These are phyloP conservation scores for Lichtheimia hyalospora DNA, from an alignment of 371 early-diverging fungal genomes.

Conservation along the genomic window DNA sequence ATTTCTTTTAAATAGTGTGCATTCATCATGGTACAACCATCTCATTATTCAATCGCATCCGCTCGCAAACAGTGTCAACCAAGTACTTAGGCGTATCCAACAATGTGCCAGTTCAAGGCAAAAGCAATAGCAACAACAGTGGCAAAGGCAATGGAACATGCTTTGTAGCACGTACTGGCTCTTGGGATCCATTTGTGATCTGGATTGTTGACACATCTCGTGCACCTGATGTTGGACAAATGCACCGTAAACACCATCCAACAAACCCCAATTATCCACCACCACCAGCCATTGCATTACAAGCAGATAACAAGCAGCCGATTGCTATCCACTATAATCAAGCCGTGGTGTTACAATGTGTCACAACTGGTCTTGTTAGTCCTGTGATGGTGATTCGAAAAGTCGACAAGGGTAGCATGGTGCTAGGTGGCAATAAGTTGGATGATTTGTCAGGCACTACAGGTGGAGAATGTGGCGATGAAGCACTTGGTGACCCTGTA, in stretches of 20 bases:
- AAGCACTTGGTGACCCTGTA: conserved; percentile 65
- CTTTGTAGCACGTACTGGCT: conserved; percentile 76
- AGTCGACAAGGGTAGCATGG: conserved; percentile 81
- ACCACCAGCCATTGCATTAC: conserved; percentile 77
- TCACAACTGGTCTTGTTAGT: conserved; percentile 78
- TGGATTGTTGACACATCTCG: conserved; percentile 78
- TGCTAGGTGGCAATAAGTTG: conserved; percentile 61
- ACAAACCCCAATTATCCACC: conserved; percentile 63
- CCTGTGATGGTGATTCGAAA: conserved; percentile 84
- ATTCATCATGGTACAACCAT: conserved; percentile 84
- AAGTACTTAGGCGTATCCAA: conserved; percentile 76
- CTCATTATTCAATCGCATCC: conserved; percentile 82
- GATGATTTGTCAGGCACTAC: conserved; percentile 18
- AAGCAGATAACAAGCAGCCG: conserved; percentile 42
- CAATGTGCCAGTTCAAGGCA: conserved; percentile 7
- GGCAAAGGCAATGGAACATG: conserved; percentile 55
- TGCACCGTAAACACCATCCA: conserved; percentile 50
- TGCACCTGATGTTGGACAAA: conserved; percentile 30
- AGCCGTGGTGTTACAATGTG: conserved; percentile 79
- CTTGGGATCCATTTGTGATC: conserved; percentile 89
- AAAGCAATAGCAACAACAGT: conserved; percentile 12
- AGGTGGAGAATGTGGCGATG: conserved; percentile 53
- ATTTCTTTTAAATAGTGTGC: conserved; percentile 53
- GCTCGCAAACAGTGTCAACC: conserved; percentile 86
- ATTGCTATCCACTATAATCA: conserved; percentile 84